These are phyloP conservation scores for Blastocystis hominis DNA, from an alignment of 352 stramenopile species.

Conservation along the genomic window DNA sequence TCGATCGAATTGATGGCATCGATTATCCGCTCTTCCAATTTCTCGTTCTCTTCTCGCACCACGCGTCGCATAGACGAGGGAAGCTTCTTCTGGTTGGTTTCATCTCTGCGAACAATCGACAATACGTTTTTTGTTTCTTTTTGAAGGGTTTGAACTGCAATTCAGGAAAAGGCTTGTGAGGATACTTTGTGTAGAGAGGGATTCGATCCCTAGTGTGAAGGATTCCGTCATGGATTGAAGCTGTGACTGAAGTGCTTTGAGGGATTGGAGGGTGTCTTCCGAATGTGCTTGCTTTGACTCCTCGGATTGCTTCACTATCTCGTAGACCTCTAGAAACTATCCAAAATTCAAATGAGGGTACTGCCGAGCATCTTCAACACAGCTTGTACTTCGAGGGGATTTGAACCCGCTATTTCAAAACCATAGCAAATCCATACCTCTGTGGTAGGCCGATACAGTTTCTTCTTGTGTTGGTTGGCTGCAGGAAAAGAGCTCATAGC, in stretches of 20 bases:
- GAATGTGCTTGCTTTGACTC: background rate
- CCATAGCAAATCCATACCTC: background rate
- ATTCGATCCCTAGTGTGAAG: background rate
- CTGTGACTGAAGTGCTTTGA: background rate
- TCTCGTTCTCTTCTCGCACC: background rate
- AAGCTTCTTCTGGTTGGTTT: background rate
- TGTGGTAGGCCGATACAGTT: background rate
- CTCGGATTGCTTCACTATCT: background rate
- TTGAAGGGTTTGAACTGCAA: background rate
- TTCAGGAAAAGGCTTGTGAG: background rate
- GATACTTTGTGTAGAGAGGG: background rate
- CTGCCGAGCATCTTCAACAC: background rate
- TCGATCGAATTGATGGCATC: background rate
- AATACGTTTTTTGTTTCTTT: conserved; percentile 18
- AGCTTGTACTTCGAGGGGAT: background rate
- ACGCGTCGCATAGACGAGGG: background rate
- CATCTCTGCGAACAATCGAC: background rate
- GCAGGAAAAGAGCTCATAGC: background rate
- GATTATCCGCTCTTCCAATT: background rate
- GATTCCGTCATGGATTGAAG: background rate
- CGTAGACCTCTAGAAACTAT: background rate
- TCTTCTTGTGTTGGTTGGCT: background rate
- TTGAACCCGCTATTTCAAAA: background rate
- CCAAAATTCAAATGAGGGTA: background rate
- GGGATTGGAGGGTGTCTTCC: background rate